phyloP scores from a whole-genome alignment of 192 early-diverging fungal genomes.

The Linnemannia elongata region DNA sequence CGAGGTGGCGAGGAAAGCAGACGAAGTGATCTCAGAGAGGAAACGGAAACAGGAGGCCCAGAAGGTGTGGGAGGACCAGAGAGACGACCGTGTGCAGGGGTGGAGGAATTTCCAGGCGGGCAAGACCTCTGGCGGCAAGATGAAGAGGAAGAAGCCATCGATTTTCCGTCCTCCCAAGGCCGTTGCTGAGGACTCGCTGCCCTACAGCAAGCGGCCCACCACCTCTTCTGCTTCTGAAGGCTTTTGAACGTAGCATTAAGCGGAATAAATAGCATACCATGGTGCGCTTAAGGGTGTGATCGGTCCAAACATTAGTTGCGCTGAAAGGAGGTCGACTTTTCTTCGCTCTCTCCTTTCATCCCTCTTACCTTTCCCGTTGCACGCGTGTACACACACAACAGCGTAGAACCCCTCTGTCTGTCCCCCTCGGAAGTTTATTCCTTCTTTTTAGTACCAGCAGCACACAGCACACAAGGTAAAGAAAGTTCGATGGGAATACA shows the following conservation, averaged over 20 bases:
- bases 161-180: constrained; percentile 58
- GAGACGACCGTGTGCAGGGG: constrained; percentile 69
- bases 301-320: too few relatives aligned
- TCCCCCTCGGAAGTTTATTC: too few relatives aligned
- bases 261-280: too few relatives aligned
- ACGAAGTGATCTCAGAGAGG: constrained; percentile 64
- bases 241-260: constrained; percentile 12
- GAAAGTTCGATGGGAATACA: too few relatives aligned
- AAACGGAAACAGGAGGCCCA: constrained; percentile 69
- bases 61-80: constrained; percentile 69
- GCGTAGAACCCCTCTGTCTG: too few relatives aligned
- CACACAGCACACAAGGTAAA: too few relatives aligned
- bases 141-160: constrained; percentile 67
- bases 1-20: constrained; percentile 61
- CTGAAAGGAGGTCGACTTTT: too few relatives aligned
- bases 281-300: too few relatives aligned
- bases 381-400: too few relatives aligned
- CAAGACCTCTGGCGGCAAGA: constrained; percentile 42
- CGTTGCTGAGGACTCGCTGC: constrained; percentile 52
- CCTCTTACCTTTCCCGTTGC: too few relatives aligned
- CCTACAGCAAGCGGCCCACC: constrained; percentile 53
- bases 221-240: constrained; percentile 51
- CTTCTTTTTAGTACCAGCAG: too few relatives aligned
- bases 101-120: constrained; percentile 74
- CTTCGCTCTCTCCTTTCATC: too few relatives aligned